phyloP scores from a whole-genome alignment of 495 filamentous ascomycete genomes.

The Tricharina praecox region DNA sequence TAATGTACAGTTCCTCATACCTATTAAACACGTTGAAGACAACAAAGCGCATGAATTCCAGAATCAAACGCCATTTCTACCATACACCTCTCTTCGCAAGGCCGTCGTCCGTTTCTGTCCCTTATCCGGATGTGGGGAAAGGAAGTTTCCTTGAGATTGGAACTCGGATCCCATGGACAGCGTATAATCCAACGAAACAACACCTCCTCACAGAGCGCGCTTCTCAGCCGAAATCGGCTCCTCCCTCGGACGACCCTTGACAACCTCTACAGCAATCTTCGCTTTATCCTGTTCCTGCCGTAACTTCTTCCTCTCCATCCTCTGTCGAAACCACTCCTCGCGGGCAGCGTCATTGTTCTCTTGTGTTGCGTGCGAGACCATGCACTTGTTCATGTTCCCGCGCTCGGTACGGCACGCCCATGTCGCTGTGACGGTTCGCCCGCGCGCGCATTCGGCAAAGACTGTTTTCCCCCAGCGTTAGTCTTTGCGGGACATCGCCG shows the following conservation, averaged over 20 bases:
- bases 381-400: slow-evolving; percentile 80
- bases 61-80: neutral
- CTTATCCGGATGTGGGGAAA: too few relatives aligned
- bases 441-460: slow-evolving; percentile 75
- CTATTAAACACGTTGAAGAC: neutral
- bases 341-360: slow-evolving; percentile 74
- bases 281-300: slow-evolving; percentile 43
- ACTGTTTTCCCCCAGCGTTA: slow-evolving; percentile 43
- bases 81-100: neutral
- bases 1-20: neutral
- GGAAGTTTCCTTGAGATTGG: too few relatives aligned
- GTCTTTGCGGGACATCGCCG: too few relatives aligned
- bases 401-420: slow-evolving; percentile 68
- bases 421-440: slow-evolving; percentile 66
- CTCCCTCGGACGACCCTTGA: slow-evolving; percentile 27
- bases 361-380: slow-evolving; percentile 67
- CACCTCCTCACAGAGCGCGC: too few relatives aligned
- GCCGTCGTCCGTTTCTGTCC: too few relatives aligned
- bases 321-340: slow-evolving; percentile 77
- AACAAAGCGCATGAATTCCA: neutral
- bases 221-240: slow-evolving; percentile 12
- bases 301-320: slow-evolving; percentile 46
- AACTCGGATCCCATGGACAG: too few relatives aligned
- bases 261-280: slow-evolving; percentile 25
- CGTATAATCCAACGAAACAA: too few relatives aligned